phyloP scores from a whole-genome alignment of 2,329 filamentous ascomycete genomes.

The Aureobasidium uvarum region DNA sequence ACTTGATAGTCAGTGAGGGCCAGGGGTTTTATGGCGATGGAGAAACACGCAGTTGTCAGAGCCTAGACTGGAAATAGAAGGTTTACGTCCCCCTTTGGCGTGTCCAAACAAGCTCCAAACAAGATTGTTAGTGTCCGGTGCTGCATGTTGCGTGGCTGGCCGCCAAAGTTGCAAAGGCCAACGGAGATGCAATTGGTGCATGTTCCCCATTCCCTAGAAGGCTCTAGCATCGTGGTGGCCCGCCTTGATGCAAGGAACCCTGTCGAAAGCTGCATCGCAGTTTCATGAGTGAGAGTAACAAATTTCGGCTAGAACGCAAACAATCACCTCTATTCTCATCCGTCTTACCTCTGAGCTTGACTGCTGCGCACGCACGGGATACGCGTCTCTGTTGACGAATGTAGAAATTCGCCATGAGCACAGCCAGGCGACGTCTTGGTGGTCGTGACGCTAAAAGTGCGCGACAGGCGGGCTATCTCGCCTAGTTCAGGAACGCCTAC shows the following conservation, averaged over 20 bases:
- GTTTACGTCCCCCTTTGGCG: conserved; percentile 17
- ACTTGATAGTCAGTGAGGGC: conserved; percentile 10
- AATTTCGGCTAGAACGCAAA: conserved; percentile 4
- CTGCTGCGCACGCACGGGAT: conserved; percentile 2
- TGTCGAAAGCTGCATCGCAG: conserved; percentile 22
- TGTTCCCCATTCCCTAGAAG: conserved; percentile 13
- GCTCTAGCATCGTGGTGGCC: conserved; percentile 19
- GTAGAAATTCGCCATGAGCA: background rate
- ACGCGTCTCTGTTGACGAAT: conserved; percentile 10
- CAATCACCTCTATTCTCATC: background rate
- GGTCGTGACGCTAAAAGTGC: conserved; percentile 11
- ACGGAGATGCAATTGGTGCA: conserved; percentile 18
- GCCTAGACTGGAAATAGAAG: conserved; percentile 25
- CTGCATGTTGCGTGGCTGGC: conserved; percentile 23
- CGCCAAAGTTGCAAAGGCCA: conserved; percentile 5
- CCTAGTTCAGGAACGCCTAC: conserved; percentile 21
- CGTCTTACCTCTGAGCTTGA: background rate
- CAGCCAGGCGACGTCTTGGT: conserved; percentile 17
- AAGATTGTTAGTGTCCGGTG: conserved; percentile 1
- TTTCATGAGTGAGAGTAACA: conserved; percentile 17
- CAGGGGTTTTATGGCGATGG: conserved; percentile 22
- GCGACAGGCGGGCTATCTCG: conserved; percentile 12
- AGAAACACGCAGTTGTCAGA: conserved; percentile 13
- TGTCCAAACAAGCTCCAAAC: conserved; percentile 22
- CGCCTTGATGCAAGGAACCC: conserved; percentile 19